These are phyloP conservation scores for Phytophthora pistaciae DNA, from an alignment of 352 stramenopile genomes.

Conservation along the genomic window DNA sequence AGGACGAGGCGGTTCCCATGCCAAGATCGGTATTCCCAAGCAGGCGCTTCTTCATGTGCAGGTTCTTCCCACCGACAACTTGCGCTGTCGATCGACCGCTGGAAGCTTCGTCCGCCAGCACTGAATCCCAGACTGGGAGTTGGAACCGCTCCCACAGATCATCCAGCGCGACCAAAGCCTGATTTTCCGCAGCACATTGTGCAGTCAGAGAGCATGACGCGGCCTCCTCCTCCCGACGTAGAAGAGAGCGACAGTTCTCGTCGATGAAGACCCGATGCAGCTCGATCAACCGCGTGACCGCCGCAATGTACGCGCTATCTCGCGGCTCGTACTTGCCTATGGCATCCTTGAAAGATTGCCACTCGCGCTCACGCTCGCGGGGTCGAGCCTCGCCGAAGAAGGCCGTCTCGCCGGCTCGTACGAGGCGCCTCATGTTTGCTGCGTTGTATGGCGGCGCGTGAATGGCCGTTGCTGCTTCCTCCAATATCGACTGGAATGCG, in stretches of 20 bases:
- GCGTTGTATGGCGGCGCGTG: background rate
- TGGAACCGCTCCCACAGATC: constrained; percentile 40
- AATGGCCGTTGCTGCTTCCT: background rate
- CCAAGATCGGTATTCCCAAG: constrained; percentile 14
- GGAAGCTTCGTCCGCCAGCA: background rate
- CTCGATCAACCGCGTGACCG: constrained; percentile 32
- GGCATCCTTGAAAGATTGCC: constrained; percentile 30
- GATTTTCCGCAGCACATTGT: constrained; percentile 17
- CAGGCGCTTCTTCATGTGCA: constrained; percentile 36
- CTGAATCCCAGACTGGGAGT: constrained; percentile 21
- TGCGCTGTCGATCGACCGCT: constrained; percentile 17
- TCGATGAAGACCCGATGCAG: constrained; percentile 47
- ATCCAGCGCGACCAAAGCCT: constrained; percentile 21
- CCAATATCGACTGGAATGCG: constrained; percentile 12
- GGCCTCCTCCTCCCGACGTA: constrained; percentile 4
- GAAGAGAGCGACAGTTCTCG: constrained; percentile 27
- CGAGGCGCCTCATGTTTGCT: constrained; percentile 13
- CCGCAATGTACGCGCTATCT: constrained; percentile 28
- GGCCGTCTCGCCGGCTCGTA: constrained; percentile 9
- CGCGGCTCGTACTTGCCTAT: constrained; percentile 20
- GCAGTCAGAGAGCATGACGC: background rate
- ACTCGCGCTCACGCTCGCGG: constrained; percentile 25
- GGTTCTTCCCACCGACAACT: constrained; percentile 27
- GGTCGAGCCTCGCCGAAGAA: constrained; percentile 31
- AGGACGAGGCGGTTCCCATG: background rate